phyloP scores from a whole-genome alignment of 2,329 filamentous ascomycete genomes.

The Aureobasidium sp. region DNA sequence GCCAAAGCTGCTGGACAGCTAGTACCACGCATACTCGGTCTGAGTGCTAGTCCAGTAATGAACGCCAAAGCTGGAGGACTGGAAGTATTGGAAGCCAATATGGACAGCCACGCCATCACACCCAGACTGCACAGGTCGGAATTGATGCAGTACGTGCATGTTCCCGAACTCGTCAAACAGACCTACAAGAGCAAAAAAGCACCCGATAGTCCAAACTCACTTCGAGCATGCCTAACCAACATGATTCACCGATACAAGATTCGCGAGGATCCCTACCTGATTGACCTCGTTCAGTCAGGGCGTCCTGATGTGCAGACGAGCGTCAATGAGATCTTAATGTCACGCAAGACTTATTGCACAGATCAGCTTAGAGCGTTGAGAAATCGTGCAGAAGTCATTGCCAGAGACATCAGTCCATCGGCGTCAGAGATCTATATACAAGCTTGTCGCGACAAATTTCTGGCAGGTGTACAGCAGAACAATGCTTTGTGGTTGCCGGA shows the following conservation, averaged over 20 bases:
- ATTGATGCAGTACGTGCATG: constrained; percentile 60
- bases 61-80: constrained; percentile 51
- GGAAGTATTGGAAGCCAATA: constrained; percentile 57
- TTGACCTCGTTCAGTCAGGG: constrained; percentile 27
- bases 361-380: constrained; percentile 33
- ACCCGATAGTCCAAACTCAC: not conserved
- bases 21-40: constrained; percentile 64
- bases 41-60: constrained; percentile 74
- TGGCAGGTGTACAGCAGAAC: constrained; percentile 22
- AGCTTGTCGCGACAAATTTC: constrained; percentile 31
- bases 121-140: constrained; percentile 64
- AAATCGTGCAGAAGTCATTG: constrained; percentile 29
- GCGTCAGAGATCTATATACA: constrained; percentile 35
- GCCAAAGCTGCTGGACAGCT: constrained; percentile 27
- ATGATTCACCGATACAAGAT: constrained; percentile 27
- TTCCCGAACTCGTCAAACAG: constrained; percentile 47
- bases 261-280: constrained; percentile 35
- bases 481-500: constrained; percentile 25
- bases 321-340: constrained; percentile 26
- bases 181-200: not conserved
- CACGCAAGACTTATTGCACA: constrained; percentile 34
- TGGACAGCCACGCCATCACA: constrained; percentile 62
- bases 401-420: constrained; percentile 33
- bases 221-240: constrained; percentile 21
- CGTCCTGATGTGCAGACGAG: constrained; percentile 22